Conservation (phyloP, 345 rosid genomes). For the Eucalyptus cladocalyx region DNA sequence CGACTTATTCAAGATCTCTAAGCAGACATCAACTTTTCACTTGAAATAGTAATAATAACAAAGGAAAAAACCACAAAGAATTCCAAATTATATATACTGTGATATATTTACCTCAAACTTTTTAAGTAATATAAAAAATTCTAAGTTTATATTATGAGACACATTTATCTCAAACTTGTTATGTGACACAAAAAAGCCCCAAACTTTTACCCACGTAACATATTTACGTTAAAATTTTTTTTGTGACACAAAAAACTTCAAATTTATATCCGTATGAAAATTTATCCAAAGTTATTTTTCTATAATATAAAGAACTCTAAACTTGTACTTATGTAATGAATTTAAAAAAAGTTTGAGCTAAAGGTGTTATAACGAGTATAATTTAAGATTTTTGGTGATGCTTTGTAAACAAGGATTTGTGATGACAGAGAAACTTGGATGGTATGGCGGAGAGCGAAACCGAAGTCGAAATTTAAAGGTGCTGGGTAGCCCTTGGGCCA, state of each 20-base stretch:
- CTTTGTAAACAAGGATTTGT: not conserved
- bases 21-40: not conserved
- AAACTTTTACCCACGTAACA: too few relatives aligned
- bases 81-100: not conserved
- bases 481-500: not conserved
- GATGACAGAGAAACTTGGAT: not conserved
- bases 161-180: too few relatives aligned
- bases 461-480: not conserved
- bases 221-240: too few relatives aligned
- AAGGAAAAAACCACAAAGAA: not conserved
- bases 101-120: too few relatives aligned
- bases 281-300: not conserved
- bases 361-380: rapidly evolving
- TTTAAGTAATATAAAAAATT: too few relatives aligned
- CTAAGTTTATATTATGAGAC: too few relatives aligned
- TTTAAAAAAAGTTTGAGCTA: rapidly evolving
- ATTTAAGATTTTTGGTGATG: not conserved
- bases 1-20: not conserved
- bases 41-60: not conserved
- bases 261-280: not conserved
- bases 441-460: not conserved
- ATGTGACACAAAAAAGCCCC: not conserved
- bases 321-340: too few relatives aligned
- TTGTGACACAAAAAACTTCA: too few relatives aligned
- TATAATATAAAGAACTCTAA: too few relatives aligned